These are phyloP conservation scores for Hyaloscypha hepaticicola DNA, from an alignment of 495 filamentous ascomycete genomes.

Conservation along the genomic window DNA sequence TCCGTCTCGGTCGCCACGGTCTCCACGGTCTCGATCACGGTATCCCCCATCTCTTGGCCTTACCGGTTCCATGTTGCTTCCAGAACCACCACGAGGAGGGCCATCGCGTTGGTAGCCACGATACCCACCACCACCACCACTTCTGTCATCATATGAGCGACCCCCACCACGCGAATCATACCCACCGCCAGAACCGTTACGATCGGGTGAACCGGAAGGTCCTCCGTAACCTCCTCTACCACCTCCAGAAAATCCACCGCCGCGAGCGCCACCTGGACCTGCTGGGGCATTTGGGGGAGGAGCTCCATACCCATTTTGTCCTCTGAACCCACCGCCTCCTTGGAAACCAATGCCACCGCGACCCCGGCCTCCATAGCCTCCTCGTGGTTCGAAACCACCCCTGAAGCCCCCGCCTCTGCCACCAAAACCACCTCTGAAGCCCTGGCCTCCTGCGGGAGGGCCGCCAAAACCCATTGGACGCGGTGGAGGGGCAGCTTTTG, in stretches of 20 bases:
- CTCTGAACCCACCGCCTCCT: constrained; percentile 51
- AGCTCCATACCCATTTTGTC: constrained; percentile 47
- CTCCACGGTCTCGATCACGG: constrained; percentile 42
- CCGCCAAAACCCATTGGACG: constrained; percentile 71
- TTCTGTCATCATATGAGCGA: constrained; percentile 64
- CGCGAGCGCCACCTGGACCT: constrained; percentile 58
- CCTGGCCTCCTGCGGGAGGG: constrained; percentile 40
- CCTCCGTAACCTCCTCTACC: constrained; percentile 43
- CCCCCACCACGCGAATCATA: constrained; percentile 57
- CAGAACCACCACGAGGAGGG: constrained; percentile 54
- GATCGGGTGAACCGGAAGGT: constrained; percentile 35
- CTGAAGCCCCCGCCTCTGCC: constrained; percentile 48
- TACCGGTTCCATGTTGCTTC: constrained; percentile 70
- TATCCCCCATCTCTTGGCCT: constrained; percentile 52
- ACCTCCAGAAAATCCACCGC: constrained; percentile 54
- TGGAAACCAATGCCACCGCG: constrained; percentile 59
- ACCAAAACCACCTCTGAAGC: constrained; percentile 54
- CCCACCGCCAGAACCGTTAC: constrained; percentile 50
- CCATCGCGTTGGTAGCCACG: constrained; percentile 59
- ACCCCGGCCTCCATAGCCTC: constrained; percentile 37
- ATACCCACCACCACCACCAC: constrained; percentile 44
- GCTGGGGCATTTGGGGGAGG: constrained; percentile 73
- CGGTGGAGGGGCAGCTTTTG: constrained; percentile 67
- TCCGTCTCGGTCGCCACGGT: constrained; percentile 42
- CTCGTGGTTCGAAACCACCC: constrained; percentile 53